Base-by-base conservation (phyloP, 2,329 filamentous ascomycete species). In the Arthrinium puccinioides region DNA sequence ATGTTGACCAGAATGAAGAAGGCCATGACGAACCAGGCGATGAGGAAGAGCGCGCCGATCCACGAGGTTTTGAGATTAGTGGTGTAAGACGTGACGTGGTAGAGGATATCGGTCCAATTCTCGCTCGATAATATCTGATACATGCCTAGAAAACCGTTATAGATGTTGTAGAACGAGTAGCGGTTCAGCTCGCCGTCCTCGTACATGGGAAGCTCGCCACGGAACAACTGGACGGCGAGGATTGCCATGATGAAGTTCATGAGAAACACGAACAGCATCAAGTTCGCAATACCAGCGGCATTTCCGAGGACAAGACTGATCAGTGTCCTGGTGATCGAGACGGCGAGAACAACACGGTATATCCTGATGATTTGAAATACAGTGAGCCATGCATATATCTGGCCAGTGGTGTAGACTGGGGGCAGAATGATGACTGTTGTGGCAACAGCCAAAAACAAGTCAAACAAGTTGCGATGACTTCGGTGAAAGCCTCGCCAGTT, bases 1-100 rank as follows among this genome's bases (percentile, higher is more conserved):
- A 98, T 98, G 56, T 97, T 98, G 66, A 98, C 67, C 44, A 97
- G 76, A 63, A 98, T 94, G 57, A 97, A 90, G 60, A 94, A 96
- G 6, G 88, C 76, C 29, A 98, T 73, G 40, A 95, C 92, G 61
- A 95, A 97, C 92, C 92, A 98, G 48, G 89, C 74, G 45, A 96
- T 87, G 49, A 95, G 73, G 51, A 98, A 96, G 2, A 86, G 72
- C 8, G 90, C 88, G 9, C 86, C 88, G 39, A 97, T 88, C 90
- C 92, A 97, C 8, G 85, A 76, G n/a, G 86, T 94, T 26, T 80
- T 71, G 47, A 71, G 77, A 6, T 56, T 52, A 9, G 71, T 72
- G 9, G 85, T 81, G 50, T 78, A 82, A 6, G 74, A 66, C 1
- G 88, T 94, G 27, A 89, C 79, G 41, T 76, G 79, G 64, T 95